These are phyloP conservation scores for Dalbergia oliveri DNA, from an alignment of 306 rosid species.

Conservation along the genomic window DNA sequence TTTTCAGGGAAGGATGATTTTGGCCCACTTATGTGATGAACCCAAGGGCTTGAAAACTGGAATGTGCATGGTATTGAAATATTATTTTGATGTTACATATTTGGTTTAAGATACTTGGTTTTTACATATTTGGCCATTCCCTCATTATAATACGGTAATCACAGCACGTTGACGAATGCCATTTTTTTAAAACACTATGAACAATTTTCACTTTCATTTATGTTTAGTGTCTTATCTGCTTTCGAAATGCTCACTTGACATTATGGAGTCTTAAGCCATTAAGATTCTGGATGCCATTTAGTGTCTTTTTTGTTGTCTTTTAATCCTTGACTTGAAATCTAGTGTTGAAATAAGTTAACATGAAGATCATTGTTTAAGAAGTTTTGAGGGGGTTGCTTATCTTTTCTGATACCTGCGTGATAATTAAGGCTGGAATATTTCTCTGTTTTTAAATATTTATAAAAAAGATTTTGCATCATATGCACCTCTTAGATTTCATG, in stretches of 20 bases:
- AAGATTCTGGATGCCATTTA: constrained; percentile 1
- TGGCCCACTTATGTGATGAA: constrained; percentile 96
- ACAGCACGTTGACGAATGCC: not conserved
- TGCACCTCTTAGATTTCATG: not conserved
- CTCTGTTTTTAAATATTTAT: too few relatives aligned
- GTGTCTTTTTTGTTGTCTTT: not conserved
- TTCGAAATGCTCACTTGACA: not conserved
- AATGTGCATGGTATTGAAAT: constrained; percentile 92
- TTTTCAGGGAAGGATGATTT: constrained; percentile 96
- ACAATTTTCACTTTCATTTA: constrained; percentile 13
- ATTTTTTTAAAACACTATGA: not conserved
- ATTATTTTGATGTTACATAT: constrained; percentile 36
- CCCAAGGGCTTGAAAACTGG: constrained; percentile 99
- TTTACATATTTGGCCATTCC: constrained; percentile 15
- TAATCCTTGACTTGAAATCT: not conserved
- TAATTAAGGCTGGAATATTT: not conserved
- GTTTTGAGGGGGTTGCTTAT: not conserved
- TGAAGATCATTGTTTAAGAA: not conserved
- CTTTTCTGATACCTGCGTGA: too few relatives aligned
- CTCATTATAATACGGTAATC: constrained; percentile 4
- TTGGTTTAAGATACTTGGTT: constrained; percentile 23
- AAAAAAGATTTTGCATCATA: not conserved
- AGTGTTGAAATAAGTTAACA: not conserved
- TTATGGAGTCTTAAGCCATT: constrained; percentile 14
- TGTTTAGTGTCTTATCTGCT: constrained; percentile 11